Evolutionary conservation across 2,329 filamentous ascomycete genomes (phyloP).

Genomic region (Scedosporium dehoogii): DNA sequence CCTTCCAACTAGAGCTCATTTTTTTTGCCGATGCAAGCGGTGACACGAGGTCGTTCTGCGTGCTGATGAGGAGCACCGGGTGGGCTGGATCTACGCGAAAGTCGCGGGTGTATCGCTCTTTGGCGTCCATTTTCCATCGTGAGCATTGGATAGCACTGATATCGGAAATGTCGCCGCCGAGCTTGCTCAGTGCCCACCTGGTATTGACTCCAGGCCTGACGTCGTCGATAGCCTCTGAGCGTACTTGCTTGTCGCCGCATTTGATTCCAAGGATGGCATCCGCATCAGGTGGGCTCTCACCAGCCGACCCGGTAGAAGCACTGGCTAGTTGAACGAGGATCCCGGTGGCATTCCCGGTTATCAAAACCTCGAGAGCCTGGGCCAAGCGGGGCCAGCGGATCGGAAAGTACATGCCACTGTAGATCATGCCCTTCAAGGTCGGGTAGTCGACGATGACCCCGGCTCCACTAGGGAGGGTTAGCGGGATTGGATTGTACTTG

Average conservation of each 20-base stretch:
- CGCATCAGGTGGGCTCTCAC: neutral
- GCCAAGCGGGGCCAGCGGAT: conserved; percentile 11
- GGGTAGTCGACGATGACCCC: conserved; percentile 16
- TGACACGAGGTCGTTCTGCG: conserved; percentile 39
- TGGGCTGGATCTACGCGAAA: conserved; percentile 21
- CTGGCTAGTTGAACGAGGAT: neutral
- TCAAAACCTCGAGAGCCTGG: conserved; percentile 9
- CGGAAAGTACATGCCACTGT: conserved; percentile 14
- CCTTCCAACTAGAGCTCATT: conserved; percentile 23
- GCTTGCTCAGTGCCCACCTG: neutral
- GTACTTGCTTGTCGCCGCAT: conserved; percentile 10
- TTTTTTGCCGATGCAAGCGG: conserved; percentile 28
- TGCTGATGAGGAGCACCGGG: conserved; percentile 22
- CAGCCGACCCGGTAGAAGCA: no score
- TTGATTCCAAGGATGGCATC: conserved; percentile 11
- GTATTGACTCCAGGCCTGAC: conserved; percentile 1
- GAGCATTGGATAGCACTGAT: neutral
- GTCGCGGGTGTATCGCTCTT: conserved; percentile 9
- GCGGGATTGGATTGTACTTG: conserved; percentile 17
- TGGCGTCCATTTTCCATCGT: conserved; percentile 6
- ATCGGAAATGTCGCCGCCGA: neutral
- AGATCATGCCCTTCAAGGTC: conserved; percentile 12
- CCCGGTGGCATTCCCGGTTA: conserved; percentile 5
- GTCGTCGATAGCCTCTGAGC: conserved; percentile 1
- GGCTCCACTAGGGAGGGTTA: conserved; percentile 7